A percentile compares a stretch with the other conserved stretches of the same genome.
Conservation (phyloP, 257 asterid species). For the Plantago elongata region DNA sequence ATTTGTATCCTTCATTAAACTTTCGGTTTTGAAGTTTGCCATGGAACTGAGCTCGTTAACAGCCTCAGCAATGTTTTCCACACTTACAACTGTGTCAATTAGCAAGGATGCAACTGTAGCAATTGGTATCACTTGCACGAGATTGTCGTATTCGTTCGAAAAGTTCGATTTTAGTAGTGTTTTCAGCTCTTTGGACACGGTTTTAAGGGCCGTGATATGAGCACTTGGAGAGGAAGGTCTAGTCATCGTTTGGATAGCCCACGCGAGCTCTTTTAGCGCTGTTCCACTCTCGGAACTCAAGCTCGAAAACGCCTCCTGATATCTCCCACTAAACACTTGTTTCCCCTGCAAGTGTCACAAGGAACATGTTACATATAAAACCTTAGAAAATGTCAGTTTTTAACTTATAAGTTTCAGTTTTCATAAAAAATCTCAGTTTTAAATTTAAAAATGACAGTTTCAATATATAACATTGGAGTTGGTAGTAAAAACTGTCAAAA, state of each 20-base stretch:
- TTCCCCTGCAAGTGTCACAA: constrained; percentile 38
- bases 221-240: constrained; percentile 30
- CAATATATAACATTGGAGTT: no score
- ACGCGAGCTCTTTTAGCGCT: constrained; percentile 54
- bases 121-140: constrained; percentile 37
- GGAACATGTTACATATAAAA: no score
- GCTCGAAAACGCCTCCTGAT: constrained; percentile 30
- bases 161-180: constrained; percentile 41
- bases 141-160: constrained; percentile 28
- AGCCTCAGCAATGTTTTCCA: constrained; percentile 46
- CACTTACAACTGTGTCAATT: constrained; percentile 37
- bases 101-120: constrained; percentile 57
- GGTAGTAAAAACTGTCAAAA: no score
- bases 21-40: constrained; percentile 39
- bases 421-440: no score
- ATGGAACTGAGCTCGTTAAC: constrained; percentile 54
- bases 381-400: no score
- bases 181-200: constrained; percentile 37
- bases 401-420: no score
- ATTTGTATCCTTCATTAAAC: constrained; percentile 1
- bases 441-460: no score
- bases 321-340: constrained; percentile 27
- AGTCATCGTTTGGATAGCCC: constrained; percentile 44
- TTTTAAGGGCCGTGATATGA: constrained; percentile 34
- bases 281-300: constrained; percentile 61